Percentiles rank a stretch among this genome's conserved stretches.
Conservation (phyloP, 768 basidiomycete genomes). For the Pleurotus sapidus region DNA sequence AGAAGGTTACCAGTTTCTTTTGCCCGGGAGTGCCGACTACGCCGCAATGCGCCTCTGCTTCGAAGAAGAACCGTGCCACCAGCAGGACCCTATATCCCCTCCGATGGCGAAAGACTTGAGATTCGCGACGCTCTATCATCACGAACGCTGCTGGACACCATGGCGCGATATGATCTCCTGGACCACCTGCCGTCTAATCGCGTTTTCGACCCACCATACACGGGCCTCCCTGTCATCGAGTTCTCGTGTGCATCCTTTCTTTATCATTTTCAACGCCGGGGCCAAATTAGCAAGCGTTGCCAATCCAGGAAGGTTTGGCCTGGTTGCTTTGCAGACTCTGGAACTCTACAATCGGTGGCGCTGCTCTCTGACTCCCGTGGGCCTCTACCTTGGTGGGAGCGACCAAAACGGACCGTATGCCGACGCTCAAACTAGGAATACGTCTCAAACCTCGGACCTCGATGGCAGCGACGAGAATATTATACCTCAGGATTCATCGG, state of each 20-base stretch:
- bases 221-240: not conserved
- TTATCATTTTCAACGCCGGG: not conserved
- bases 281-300: not conserved
- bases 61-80: not conserved
- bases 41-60: not conserved
- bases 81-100: not conserved
- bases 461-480: too few relatives aligned
- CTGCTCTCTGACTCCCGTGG: too few relatives aligned
- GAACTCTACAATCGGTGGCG: too few relatives aligned
- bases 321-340: too few relatives aligned
- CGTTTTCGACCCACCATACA: not conserved
- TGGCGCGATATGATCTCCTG: not conserved
- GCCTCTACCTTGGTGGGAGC: too few relatives aligned
- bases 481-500: too few relatives aligned
- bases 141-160: not conserved
- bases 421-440: not conserved
- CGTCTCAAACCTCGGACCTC: too few relatives aligned
- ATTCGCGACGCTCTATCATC: not conserved
- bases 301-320: too few relatives aligned
- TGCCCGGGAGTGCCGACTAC: not conserved
- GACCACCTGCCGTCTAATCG: not conserved
- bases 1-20: not conserved
- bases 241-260: not conserved
- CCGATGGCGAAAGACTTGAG: not conserved
- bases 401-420: not conserved